Evolutionary conservation across 768 basidiomycete genomes (phyloP), one percentile per base, ranked within the genome.

Genomic region (Leccinum pellstonianum): DNA sequence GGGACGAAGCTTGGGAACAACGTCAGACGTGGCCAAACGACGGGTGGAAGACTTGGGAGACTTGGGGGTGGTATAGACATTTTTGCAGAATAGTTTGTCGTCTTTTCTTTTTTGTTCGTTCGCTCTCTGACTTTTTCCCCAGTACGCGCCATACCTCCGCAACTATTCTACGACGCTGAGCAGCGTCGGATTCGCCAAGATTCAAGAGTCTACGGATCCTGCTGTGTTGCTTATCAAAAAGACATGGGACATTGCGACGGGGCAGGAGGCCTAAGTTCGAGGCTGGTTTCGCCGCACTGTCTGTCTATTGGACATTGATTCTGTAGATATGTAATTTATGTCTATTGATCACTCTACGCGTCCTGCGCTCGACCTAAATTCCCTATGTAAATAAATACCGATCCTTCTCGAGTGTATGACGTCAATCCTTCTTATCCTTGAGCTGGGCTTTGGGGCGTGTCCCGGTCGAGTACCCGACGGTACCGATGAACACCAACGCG

Each of bases 11-110:
- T 0, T 94, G 92, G 93, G 79, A 84, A 35, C 83, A 83, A 47
- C 86, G 90, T 23, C 79, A 77, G 1, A 81, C 77, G 31, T 93
- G 91, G 91, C 79, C 79, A 21, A 80, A 83, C 38, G 83, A 85
- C 27, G 87, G 90, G 56, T 95, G 93, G 93, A 82, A 83, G 68
- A 79, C 83, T 1, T 94, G 91, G 92, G 87, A 91, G 75, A 90
- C 87, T 0, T 93, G 91, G 88, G 87, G 90, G 2, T 95, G 93
- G 93, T 95, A 90, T 65, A 79, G 90, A 60, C 91, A 96, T 66
- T 95, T 93, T 77, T 91, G 90, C 73, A 80, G 92, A 67, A 80
- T 76, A 72, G 93, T 94, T 56, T 63, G 91, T 66, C 49, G 77
- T 12, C 41, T 25, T 41, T 5, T 49, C 8, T 3, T 15, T 59